Conservation (phyloP, 495 filamentous ascomycete genomes). For the Aspergillus campestris region DNA sequence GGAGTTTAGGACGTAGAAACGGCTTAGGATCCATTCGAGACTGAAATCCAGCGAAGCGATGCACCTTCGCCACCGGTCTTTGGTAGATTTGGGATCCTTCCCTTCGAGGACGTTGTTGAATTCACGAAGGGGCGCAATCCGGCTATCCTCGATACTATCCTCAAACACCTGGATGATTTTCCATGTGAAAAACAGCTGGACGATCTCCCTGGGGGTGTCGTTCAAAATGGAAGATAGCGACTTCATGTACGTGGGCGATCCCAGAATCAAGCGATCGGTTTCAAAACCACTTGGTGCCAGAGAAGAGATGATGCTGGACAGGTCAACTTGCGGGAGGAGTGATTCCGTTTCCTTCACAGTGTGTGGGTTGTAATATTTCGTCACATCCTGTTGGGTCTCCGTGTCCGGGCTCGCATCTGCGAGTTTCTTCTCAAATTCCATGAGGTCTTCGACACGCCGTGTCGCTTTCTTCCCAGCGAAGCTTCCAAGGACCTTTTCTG, state of each 20-base stretch:
- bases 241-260: conserved; percentile 48
- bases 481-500: conserved; percentile 34
- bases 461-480: conserved; percentile 18
- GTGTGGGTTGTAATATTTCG: conserved; percentile 51
- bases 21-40: conserved; percentile 51
- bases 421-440: conserved; percentile 53
- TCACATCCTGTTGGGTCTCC: conserved; percentile 50
- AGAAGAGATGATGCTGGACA: conserved; percentile 43
- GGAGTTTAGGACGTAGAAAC: conserved; percentile 58
- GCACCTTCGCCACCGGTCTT: conserved; percentile 66
- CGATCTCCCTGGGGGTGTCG: conserved; percentile 36
- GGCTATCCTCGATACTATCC: conserved; percentile 46
- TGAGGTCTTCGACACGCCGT: conserved; percentile 35
- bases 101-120: conserved; percentile 52
- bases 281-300: conserved; percentile 45
- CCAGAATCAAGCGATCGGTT: conserved; percentile 47
- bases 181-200: conserved; percentile 53
- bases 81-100: conserved; percentile 52
- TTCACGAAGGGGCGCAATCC: conserved; percentile 46
- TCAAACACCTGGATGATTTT: conserved; percentile 48
- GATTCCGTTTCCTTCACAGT: conserved; percentile 42
- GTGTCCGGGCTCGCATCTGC: conserved; percentile 50
- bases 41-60: conserved; percentile 47
- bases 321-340: conserved; percentile 46
- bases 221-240: conserved; percentile 38